Conservation (phyloP, 345 rosid species). For the Sonneratia alba region DNA sequence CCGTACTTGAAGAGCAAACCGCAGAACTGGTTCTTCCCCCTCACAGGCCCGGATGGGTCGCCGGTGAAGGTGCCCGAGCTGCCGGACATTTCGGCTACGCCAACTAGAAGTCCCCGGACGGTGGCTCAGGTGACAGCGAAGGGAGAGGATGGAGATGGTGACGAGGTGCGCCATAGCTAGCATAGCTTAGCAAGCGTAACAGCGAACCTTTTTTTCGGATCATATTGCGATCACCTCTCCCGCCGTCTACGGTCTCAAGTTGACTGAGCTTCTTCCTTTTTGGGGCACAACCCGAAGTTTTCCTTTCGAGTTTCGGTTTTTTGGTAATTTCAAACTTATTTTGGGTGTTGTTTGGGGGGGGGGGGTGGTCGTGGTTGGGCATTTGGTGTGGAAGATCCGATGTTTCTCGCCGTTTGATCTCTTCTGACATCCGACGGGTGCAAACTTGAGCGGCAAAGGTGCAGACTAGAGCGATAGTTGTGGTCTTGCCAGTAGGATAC, state of each 20-base stretch:
- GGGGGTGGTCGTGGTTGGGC: no score
- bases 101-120: conserved; percentile 2
- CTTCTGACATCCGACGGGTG: no score
- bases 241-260: no score
- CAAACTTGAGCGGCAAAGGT: no score
- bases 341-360: no score
- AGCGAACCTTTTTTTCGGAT: neutral
- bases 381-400: no score
- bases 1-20: conserved; percentile 90
- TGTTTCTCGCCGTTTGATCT: no score
- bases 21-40: conserved; percentile 79
- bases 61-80: conserved; percentile 19
- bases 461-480: no score
- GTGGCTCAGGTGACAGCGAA: neutral
- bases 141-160: neutral
- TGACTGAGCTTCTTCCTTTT: neutral
- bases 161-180: neutral
- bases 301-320: neutral
- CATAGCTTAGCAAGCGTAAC: neutral
- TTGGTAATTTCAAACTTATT: no score
- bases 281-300: neutral
- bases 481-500: no score
- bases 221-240: neutral
- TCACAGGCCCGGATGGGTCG: conserved; percentile 48
- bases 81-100: conserved; percentile 38